phyloP scores from a whole-genome alignment of 176 grass and related monocot genomes.

The Zoysia japonica region DNA sequence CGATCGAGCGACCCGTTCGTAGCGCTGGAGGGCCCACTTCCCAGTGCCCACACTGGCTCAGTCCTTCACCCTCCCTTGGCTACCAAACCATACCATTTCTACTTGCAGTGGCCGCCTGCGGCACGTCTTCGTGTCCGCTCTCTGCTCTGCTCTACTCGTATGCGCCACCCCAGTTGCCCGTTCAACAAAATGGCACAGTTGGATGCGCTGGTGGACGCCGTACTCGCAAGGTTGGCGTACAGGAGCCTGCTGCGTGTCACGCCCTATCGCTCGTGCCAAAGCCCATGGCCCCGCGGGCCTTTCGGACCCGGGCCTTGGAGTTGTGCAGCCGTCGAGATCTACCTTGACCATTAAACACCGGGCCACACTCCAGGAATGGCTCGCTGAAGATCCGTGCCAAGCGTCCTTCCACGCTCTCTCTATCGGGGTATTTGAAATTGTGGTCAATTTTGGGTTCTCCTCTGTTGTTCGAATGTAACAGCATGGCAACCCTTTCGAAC shows the following conservation, averaged over 20 bases:
- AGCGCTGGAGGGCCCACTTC: background rate
- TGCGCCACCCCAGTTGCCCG: background rate
- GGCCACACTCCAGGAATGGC: conserved; percentile 64
- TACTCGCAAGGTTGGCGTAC: conserved; percentile 52
- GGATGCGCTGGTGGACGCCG: conserved; percentile 60
- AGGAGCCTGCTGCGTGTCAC: conserved; percentile 67
- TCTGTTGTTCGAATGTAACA: background rate
- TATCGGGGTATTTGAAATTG: background rate
- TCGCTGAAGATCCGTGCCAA: conserved; percentile 52
- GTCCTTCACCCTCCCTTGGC: background rate
- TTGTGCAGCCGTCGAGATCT: conserved; percentile 59
- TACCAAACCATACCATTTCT: background rate
- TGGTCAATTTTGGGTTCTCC: background rate
- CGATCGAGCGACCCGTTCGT: no score
- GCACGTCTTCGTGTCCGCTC: background rate
- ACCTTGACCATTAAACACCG: conserved; percentile 36
- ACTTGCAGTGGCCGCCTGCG: background rate
- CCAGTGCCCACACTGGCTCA: background rate
- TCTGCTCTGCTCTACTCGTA: background rate
- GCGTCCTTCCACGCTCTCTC: background rate
- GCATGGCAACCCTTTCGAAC: background rate
- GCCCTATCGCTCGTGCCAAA: conserved; percentile 45
- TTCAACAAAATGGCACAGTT: conserved; percentile 65
- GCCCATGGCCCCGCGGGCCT: conserved; percentile 13
- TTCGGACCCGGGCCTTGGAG: conserved; percentile 68